Evolutionary conservation across 1,284 basidiomycete genomes (phyloP).

Genomic region (Singerocomus rubriflavus): DNA sequence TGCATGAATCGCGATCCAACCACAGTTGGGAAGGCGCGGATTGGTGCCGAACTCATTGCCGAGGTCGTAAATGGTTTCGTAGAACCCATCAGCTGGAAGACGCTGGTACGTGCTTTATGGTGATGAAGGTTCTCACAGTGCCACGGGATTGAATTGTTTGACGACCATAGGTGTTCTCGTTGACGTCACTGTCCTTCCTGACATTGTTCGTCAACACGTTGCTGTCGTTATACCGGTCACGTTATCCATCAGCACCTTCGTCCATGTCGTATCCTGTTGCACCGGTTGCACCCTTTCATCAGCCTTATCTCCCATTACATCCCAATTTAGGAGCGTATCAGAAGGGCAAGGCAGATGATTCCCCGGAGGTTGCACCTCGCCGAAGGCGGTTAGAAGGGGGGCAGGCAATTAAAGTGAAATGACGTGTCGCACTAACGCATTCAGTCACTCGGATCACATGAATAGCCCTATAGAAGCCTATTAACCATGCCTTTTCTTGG

Average conservation of each 20-base stretch:
- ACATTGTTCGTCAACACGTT: conserved; percentile 83
- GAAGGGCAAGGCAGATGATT: conserved; percentile 35
- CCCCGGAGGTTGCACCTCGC: conserved; percentile 50
- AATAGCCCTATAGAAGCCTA: conserved; percentile 21
- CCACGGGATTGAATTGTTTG: conserved; percentile 16
- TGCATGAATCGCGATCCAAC: conserved; percentile 95
- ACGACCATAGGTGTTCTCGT: conserved; percentile 63
- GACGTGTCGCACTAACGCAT: conserved; percentile 17
- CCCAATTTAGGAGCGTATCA: conserved; percentile 46
- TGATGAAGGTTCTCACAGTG: conserved; percentile 11
- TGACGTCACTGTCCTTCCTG: conserved; percentile 76
- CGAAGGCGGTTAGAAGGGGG: conserved; percentile 64
- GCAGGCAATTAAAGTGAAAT: conserved; percentile 56
- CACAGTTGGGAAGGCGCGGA: conserved; percentile 82
- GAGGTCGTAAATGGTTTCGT: conserved; percentile 97
- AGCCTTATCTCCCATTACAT: conserved; percentile 47
- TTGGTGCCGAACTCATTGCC: conserved; percentile 92
- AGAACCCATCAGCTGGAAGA: conserved; percentile 96
- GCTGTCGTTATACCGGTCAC: conserved; percentile 70
- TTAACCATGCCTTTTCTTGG: conserved; percentile 22
- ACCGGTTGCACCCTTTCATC: conserved; percentile 42
- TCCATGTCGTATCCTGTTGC: conserved; percentile 43
- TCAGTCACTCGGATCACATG: conserved; percentile 30
- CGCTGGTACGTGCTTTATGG: conserved; percentile 59
- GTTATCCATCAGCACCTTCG: conserved; percentile 43